Evolutionary conservation across 352 stramenopile genomes (phyloP).

Genomic region (Blastocystis sp.): DNA sequence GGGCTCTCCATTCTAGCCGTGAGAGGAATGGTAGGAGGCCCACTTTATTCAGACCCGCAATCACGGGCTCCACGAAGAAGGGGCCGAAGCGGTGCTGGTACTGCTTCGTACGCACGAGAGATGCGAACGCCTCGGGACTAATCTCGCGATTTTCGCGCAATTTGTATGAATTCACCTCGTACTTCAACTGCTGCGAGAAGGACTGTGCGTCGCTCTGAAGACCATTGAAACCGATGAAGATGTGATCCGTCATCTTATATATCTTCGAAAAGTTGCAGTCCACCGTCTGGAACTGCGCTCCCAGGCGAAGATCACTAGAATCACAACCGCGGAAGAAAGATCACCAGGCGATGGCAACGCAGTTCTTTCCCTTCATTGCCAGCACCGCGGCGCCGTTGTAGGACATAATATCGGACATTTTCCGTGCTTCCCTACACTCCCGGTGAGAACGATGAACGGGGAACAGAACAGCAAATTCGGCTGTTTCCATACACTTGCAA

Average conservation of each 20-base stretch:
- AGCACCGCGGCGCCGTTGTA: constrained; percentile 98
- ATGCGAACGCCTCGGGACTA: constrained; percentile 91
- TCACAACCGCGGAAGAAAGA: constrained; percentile 7
- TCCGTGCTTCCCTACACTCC: background rate
- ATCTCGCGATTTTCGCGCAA: constrained; percentile 96
- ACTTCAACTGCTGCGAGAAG: constrained; percentile 82
- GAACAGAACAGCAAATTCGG: background rate
- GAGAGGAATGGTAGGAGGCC: constrained; percentile 19
- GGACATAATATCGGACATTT: constrained; percentile 80
- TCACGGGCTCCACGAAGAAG: constrained; percentile 96
- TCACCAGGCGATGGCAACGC: constrained; percentile 92
- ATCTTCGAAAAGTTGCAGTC: constrained; percentile 96
- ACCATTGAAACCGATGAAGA: constrained; percentile 90
- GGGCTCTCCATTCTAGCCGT: constrained; percentile 60
- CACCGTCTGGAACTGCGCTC: constrained; percentile 91
- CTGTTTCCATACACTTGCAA: background rate
- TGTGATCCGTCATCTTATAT: constrained; percentile 92
- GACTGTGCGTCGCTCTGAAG: constrained; percentile 97
- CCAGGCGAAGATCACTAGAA: constrained; percentile 88
- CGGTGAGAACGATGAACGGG: background rate
- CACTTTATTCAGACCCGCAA: constrained; percentile 85
- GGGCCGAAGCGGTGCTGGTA: constrained; percentile 98
- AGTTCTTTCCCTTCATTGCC: constrained; percentile 97
- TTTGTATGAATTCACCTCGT: constrained; percentile 94
- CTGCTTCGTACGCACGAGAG: constrained; percentile 90